Conservation (phyloP, 805 yeast species). For the Ogataea ganodermae region DNA sequence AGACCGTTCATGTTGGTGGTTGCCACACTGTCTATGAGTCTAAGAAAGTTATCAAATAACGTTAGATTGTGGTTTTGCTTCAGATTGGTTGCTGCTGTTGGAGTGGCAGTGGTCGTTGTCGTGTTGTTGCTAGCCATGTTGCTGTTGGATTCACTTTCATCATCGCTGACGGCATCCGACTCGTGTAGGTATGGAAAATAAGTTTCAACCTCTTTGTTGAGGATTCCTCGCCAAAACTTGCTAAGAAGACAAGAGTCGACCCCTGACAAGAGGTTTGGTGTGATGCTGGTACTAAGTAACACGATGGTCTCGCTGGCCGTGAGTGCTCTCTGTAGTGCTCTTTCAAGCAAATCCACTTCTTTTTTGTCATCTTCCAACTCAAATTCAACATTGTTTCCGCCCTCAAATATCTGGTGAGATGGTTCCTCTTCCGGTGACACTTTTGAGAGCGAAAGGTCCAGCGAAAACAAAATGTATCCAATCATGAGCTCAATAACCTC, state of each 20-base stretch:
- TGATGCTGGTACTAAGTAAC: slow-evolving; percentile 26
- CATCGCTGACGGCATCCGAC: slow-evolving; percentile 15
- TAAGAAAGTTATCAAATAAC: slow-evolving; percentile 57
- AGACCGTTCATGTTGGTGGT: slow-evolving; percentile 80
- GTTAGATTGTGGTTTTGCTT: slow-evolving; percentile 32
- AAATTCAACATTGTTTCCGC: slow-evolving; percentile 22
- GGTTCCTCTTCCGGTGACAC: slow-evolving; percentile 8
- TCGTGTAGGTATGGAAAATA: slow-evolving; percentile 15
- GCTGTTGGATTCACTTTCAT: slow-evolving; percentile 13
- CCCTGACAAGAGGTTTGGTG: slow-evolving; percentile 23
- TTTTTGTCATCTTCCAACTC: slow-evolving; percentile 14
- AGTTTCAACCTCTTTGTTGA: slow-evolving; percentile 28
- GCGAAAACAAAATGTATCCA: slow-evolving; percentile 33
- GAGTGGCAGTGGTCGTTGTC: not conserved
- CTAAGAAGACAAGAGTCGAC: slow-evolving; percentile 25
- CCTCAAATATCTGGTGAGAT: slow-evolving; percentile 23
- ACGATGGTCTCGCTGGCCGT: slow-evolving; percentile 34
- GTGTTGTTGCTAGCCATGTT: not conserved
- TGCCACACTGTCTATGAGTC: slow-evolving; percentile 79
- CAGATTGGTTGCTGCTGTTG: not conserved
- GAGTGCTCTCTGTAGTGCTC: slow-evolving; percentile 31
- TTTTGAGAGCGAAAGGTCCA: slow-evolving; percentile 21
- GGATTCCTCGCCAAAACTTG: slow-evolving; percentile 36
- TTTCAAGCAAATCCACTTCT: slow-evolving; percentile 20
- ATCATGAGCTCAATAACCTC: slow-evolving; percentile 34